phyloP scores from a whole-genome alignment of 2,329 filamentous ascomycete genomes.

The Penicillium sp. region DNA sequence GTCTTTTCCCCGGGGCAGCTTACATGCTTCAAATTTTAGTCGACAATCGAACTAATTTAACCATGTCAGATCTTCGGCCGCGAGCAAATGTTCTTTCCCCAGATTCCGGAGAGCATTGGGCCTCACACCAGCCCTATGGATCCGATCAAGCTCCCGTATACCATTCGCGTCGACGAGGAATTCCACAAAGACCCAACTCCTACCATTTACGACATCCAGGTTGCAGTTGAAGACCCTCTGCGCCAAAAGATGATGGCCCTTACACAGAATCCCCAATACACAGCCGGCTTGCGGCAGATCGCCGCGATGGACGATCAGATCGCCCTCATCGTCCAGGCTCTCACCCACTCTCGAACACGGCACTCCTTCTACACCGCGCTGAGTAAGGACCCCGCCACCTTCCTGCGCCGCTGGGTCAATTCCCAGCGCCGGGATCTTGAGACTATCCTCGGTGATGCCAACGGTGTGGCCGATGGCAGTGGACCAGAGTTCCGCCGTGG shows the following conservation, averaged over 20 bases:
- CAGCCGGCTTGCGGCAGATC: slow-evolving; percentile 74
- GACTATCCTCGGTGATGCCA: slow-evolving; percentile 78
- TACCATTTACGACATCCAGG: slow-evolving; percentile 87
- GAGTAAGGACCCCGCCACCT: slow-evolving; percentile 77
- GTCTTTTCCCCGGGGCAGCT: neutral
- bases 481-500: slow-evolving; percentile 49
- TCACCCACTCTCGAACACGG: slow-evolving; percentile 83
- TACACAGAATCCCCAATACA: slow-evolving; percentile 69
- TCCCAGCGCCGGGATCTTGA: slow-evolving; percentile 90
- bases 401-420: slow-evolving; percentile 84
- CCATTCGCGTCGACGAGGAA: slow-evolving; percentile 85
- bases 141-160: slow-evolving; percentile 84
- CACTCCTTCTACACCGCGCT: slow-evolving; percentile 83
- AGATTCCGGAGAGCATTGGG: slow-evolving; percentile 77
- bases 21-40: neutral
- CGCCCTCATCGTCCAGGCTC: slow-evolving; percentile 76
- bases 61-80: slow-evolving; percentile 66
- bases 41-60: neutral
- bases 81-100: slow-evolving; percentile 81
- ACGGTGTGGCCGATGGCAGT: slow-evolving; percentile 56
- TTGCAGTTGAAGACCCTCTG: slow-evolving; percentile 81
- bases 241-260: slow-evolving; percentile 66
- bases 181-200: slow-evolving; percentile 74
- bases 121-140: slow-evolving; percentile 76
- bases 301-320: slow-evolving; percentile 80